Conservation (phyloP, 371 early-diverging fungal species). For the Astathelohania contejeani region DNA sequence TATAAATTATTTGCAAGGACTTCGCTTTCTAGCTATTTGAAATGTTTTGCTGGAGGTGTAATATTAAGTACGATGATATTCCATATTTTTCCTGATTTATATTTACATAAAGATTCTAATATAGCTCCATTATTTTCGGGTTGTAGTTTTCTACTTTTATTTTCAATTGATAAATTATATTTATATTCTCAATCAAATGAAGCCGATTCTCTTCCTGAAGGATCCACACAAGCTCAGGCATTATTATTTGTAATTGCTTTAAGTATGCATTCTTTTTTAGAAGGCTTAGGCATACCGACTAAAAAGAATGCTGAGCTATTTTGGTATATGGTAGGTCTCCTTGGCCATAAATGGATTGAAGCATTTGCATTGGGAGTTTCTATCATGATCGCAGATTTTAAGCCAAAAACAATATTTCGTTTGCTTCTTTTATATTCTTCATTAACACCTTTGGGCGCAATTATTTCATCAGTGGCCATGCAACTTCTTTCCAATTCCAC, state of each 20-base stretch:
- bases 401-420: slow-evolving; percentile 2
- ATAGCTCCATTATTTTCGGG: slow-evolving; percentile 25
- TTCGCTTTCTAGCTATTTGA: slow-evolving; percentile 35
- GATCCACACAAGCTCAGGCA: slow-evolving; percentile 21
- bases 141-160: slow-evolving; percentile 31
- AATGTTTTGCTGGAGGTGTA: slow-evolving; percentile 44
- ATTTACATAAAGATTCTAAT: slow-evolving; percentile 2
- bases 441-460: slow-evolving; percentile 50
- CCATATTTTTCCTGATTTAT: slow-evolving; percentile 39
- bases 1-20: too few relatives aligned
- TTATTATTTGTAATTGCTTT: slow-evolving; percentile 48
- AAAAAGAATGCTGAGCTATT: slow-evolving; percentile 15
- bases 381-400: slow-evolving; percentile 35
- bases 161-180: slow-evolving; percentile 41
- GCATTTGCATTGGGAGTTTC: slow-evolving; percentile 51
- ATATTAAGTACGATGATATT: slow-evolving; percentile 39
- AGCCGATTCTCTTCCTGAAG: slow-evolving; percentile 3
- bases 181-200: slow-evolving; percentile 6
- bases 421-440: slow-evolving; percentile 44
- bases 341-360: slow-evolving; percentile 51
- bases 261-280: slow-evolving; percentile 52
- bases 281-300: slow-evolving; percentile 43
- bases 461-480: slow-evolving; percentile 19
- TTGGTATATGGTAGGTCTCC: slow-evolving; percentile 38
- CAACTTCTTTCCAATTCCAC: background rate